Base-by-base conservation (phyloP, 1,139 yeast genomes). In the Lodderomyces metapsilosis region DNA sequence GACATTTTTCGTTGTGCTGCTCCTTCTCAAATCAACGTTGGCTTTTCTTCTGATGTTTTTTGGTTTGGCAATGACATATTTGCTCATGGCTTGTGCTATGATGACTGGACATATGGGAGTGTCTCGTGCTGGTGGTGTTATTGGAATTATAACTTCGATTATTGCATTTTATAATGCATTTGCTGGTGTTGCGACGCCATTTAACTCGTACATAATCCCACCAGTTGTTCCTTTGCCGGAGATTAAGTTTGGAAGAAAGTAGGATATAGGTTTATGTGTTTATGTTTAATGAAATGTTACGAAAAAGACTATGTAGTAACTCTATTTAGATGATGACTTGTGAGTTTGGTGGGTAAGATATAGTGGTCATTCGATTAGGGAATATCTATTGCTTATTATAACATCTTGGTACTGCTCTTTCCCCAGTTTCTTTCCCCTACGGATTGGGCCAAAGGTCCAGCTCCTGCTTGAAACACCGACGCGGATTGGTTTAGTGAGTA, bases 1-100 rank as follows among this genome's bases (percentile, higher is more conserved):
- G 49, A 64, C 75, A 5, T 62, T 66, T 46, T 52, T 71, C 54
- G 51, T 73, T 41, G 57, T 67, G 43, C 52, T 66, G 34, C 58
- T 65, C 32, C 71, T 77, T 3, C 53, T 69, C 48, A 74, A 72
- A 49, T 67, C 78, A 3, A 74, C 78, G 3, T 58, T 64, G 30
- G 68, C 70, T 12, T 58, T 74, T 42, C 60, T 62, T 45, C 55
- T 53, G 8, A 59, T 72, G 44, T 70, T 72, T 50, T 52, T 61
- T 41, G 56, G 52, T 41, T 59, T 73, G 42, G 56, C 57, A 47
- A 41, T 71, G 48, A 71, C 75, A 36, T 68, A 70, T 54, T 44
- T 68, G 35, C 57, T 73, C 33, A 63, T 70, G 51, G 69, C 76
- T 15, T 70, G 63, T 40, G 73, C 74, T 9, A 59, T 61, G 12